Evolutionary conservation across 2,329 filamentous ascomycete species (phyloP).

Genomic region (Bipolaris victoriae): DNA sequence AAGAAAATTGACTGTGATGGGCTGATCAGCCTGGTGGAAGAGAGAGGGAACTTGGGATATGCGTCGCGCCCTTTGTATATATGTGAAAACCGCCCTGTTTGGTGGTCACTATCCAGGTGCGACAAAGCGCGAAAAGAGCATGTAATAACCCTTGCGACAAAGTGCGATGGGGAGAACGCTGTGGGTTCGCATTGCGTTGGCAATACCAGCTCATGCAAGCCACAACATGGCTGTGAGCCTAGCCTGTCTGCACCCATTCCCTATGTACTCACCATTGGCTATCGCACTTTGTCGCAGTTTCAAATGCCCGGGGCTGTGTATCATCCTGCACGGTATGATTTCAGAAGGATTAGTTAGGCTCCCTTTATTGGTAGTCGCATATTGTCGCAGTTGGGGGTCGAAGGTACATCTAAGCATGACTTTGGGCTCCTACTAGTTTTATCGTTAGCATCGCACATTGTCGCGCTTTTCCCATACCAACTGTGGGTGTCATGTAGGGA

Average conservation of each 20-base stretch:
- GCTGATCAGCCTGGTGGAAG: background rate
- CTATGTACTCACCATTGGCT: background rate
- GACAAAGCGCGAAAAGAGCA: background rate
- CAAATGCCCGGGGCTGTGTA: background rate
- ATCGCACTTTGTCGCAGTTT: slow-evolving; percentile 6
- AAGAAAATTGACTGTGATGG: background rate
- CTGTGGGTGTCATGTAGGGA: background rate
- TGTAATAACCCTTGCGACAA: background rate
- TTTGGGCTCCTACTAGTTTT: too few relatives aligned
- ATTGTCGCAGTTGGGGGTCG: background rate
- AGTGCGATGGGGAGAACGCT: background rate
- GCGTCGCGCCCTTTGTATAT: background rate
- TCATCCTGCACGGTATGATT: too few relatives aligned
- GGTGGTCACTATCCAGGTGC: background rate
- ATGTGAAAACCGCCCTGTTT: background rate
- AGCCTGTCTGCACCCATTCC: background rate
- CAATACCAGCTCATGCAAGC: slow-evolving; percentile 1
- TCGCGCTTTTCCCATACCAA: background rate
- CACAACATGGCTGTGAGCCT: background rate
- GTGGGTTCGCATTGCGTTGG: background rate
- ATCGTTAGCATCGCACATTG: background rate
- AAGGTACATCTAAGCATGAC: background rate
- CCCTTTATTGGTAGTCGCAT: background rate
- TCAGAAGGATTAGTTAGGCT: too few relatives aligned
- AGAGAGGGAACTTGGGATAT: background rate